Base-by-base conservation (phyloP, 345 rosid species). In the Bruguiera sexangula region DNA sequence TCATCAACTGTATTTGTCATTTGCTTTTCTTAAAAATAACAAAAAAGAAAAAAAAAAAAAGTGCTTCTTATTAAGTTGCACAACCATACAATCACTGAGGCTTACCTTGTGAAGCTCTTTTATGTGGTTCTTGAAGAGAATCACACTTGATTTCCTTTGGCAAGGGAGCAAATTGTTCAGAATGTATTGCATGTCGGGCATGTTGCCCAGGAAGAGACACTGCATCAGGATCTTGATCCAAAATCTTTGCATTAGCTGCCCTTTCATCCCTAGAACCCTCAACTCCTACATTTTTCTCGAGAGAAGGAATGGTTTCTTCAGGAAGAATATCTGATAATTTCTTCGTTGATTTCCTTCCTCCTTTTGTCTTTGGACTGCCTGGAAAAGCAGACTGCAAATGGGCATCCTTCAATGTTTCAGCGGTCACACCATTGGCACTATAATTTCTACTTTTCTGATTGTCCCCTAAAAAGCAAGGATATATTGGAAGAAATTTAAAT, bases 291-390 rank as follows among this genome's bases (percentile, higher is more conserved):
- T 75, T 60, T 68, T 73, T 56, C 22, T 27, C 36, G 11, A 34
- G 54, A 62, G 75, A 50, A 75, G 68, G 56, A n/a, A 51, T 64
- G 32, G 27, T 68, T 54, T 62, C 80, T 65, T 66, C 73, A 76
- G 53, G 58, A 36, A n/a, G 39, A 71, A 55, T 24, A 46, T 76
- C 32, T 64, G 72, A 22, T 10, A 73, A 62, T 75, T 81, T 74
- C 68, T 62, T 75, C 65, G 67, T 20, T 20, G 75, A 54, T 72
- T 80, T 74, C 69, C 62, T 76, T 75, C 72, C 82, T 64, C 71
- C 69, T 70, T 71, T 84, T 74, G 22, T 65, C 34, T 56, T 80
- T 60, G 70, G 80, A 8, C 27, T 60, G 54, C 70, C 55, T 60
- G 63, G 65, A 54, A 20, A 32, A 0, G 21, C 56, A 19, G 56